Evolutionary conservation across 805 yeast species (phyloP).

Genomic region (Ogataea ramenticola): DNA sequence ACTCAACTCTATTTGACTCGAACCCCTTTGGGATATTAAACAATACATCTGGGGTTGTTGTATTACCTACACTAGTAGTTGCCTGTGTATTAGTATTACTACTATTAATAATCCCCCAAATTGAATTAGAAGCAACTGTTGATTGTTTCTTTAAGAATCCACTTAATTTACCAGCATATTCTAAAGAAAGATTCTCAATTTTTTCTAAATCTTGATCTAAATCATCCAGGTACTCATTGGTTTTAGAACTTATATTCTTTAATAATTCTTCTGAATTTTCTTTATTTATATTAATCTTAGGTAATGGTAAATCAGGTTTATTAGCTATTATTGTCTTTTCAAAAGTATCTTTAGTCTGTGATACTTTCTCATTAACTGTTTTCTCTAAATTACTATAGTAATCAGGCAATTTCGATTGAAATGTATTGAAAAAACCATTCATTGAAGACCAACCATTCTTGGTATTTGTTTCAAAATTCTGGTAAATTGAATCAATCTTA

Average conservation of each 20-base stretch:
- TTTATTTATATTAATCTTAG: slow-evolving; percentile 5
- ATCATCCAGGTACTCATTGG: slow-evolving; percentile 61
- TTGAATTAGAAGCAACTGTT: slow-evolving; percentile 17
- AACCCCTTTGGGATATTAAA: slow-evolving; percentile 36
- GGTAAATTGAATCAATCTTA: slow-evolving; percentile 31
- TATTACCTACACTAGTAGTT: slow-evolving; percentile 17
- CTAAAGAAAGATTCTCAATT: slow-evolving; percentile 63
- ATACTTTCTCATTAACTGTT: slow-evolving; percentile 6
- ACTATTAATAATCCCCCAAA: slow-evolving; percentile 22
- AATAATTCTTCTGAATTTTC: slow-evolving; percentile 16
- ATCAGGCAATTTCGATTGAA: slow-evolving; percentile 26
- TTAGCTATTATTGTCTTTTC: slow-evolving; percentile 2
- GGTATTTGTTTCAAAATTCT: slow-evolving; percentile 35
- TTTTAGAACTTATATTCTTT: slow-evolving; percentile 27
- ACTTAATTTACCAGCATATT: slow-evolving; percentile 52
- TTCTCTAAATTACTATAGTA: slow-evolving; percentile 20
- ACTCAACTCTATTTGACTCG: slow-evolving; percentile 52
- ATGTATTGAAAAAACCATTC: slow-evolving; percentile 27
- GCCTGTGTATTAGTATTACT: slow-evolving; percentile 1
- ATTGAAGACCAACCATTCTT: slow-evolving; percentile 27
- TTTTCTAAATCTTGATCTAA: slow-evolving; percentile 69
- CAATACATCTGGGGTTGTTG: slow-evolving; percentile 24
- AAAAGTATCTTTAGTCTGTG: background rate
- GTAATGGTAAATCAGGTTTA: no score
- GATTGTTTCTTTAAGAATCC: slow-evolving; percentile 33